Percentiles rank a stretch among this genome's conserved stretches.
phyloP scores from a whole-genome alignment of 768 basidiomycete species.

The Leccinum pellstonianum region DNA sequence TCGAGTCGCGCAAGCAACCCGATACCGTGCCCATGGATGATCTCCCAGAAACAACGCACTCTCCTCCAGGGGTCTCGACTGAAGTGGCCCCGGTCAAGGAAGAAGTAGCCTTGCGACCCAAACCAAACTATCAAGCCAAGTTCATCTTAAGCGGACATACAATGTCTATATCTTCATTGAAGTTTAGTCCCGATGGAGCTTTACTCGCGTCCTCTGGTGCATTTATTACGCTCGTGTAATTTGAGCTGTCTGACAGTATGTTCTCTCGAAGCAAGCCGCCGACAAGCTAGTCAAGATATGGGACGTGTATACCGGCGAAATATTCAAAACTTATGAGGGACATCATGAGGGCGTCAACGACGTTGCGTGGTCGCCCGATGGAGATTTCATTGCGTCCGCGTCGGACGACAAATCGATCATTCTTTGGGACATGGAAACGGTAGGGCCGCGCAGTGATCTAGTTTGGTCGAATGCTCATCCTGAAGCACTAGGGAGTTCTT shows the following conservation, averaged over 20 bases:
- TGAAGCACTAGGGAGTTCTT: conserved; percentile 44
- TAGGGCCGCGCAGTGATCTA: conserved; percentile 28
- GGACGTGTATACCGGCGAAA: conserved; percentile 70
- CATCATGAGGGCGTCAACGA: conserved; percentile 87
- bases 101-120: conserved; percentile 8
- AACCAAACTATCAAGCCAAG: conserved; percentile 56
- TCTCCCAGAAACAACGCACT: conserved; percentile 1
- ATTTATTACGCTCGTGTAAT: conserved; percentile 26
- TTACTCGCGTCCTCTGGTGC: conserved; percentile 83
- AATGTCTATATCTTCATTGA: conserved; percentile 77
- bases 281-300: conserved; percentile 83
- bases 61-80: neutral
- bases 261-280: conserved; percentile 60
- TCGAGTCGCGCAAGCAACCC: conserved; percentile 7
- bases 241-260: conserved; percentile 21
- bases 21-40: conserved; percentile 12
- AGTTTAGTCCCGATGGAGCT: conserved; percentile 85
- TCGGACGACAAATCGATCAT: conserved; percentile 91
- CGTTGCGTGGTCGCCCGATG: conserved; percentile 84
- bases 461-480: conserved; percentile 2
- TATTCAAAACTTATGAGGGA: conserved; percentile 69
- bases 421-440: conserved; percentile 78
- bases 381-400: conserved; percentile 82
- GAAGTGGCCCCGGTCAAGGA: neutral
- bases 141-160: conserved; percentile 80